Evolutionary conservation across 345 rosid genomes (phyloP), one percentile per base, ranked within the genome.

Genomic region (Camelina laxa): DNA sequence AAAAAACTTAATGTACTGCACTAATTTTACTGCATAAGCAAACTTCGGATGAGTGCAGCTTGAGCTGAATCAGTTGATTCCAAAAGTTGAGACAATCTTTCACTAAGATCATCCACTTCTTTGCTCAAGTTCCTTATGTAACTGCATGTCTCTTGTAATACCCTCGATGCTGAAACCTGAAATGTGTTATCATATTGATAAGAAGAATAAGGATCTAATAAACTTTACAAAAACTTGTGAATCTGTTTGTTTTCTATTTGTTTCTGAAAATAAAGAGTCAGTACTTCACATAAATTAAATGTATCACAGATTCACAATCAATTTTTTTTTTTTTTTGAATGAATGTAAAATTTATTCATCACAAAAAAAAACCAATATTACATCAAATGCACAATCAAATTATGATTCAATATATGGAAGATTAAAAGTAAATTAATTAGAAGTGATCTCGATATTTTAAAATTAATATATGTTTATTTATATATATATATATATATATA

Each of bases 21-120:
- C 24, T 22, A 60, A 49, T 51, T 42, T 58, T 58, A 82, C 81
- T 79, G 79, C 89, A 82, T 83, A 47, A 90, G 84, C 77, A 92
- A 83, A 76, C 87, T 87, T 82, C 96, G 87, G 67, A 90, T 84
- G 20, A 92, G 84, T 66, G 86, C 90, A 15, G 96, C 96, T 67
- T 92, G 89, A 38, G 83, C 88, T 58, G 87, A 84, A 64, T 85
- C 80, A 56, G 57, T 31, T 35, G 89, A 82, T 69, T 75, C 86
- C 79, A 89, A 74, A 60, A 80, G 63, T 48, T 79, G 73, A 41
- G 86, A 80, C 44, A 89, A 70, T 78, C 81, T 80, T 74, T 75
- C 88, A 68, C 94, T 87, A 24, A 89, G 81, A 20, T 78, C 87
- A 77, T 84, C 83, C 36, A 80, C 85, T 77, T 89, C 89, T 57